Evolutionary conservation across 495 filamentous ascomycete species (phyloP).

Genomic region (Xylaria intraflava): DNA sequence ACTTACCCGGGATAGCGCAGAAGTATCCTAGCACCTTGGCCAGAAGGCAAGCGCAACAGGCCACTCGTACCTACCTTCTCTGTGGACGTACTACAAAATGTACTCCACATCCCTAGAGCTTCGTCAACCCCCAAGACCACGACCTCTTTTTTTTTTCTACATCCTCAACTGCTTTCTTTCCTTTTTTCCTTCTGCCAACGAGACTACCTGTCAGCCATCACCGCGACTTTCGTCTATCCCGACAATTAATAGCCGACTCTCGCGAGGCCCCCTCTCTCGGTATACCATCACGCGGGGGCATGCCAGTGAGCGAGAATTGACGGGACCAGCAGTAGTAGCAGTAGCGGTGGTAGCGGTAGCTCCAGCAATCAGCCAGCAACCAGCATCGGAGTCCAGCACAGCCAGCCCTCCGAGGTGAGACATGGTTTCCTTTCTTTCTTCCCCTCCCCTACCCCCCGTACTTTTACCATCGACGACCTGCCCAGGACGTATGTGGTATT

Average conservation of each 20-base stretch:
- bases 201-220: not conserved
- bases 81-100: not conserved
- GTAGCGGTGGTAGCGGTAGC: not conserved
- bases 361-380: not conserved
- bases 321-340: not conserved
- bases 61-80: not conserved
- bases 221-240: not conserved
- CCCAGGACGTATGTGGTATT: too few species aligned
- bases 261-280: conserved; percentile 3
- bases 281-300: conserved; percentile 8
- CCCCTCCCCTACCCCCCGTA: conserved; percentile 5
- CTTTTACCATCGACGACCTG: conserved; percentile 14
- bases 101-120: conserved; percentile 8
- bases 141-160: conserved; percentile 2
- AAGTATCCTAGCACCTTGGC: too few species aligned
- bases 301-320: conserved; percentile 8
- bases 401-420: conserved; percentile 28
- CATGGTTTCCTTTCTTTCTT: conserved; percentile 16
- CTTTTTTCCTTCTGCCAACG: not conserved
- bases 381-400: conserved; percentile 4
- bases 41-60: too few species aligned
- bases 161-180: conserved; percentile 4
- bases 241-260: not conserved
- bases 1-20: too few species aligned
- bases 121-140: conserved; percentile 7